A percentile compares a stretch with the other conserved stretches of the same genome.
Evolutionary conservation across 352 stramenopile genomes (phyloP).

Genomic region (Pythium biforme): DNA sequence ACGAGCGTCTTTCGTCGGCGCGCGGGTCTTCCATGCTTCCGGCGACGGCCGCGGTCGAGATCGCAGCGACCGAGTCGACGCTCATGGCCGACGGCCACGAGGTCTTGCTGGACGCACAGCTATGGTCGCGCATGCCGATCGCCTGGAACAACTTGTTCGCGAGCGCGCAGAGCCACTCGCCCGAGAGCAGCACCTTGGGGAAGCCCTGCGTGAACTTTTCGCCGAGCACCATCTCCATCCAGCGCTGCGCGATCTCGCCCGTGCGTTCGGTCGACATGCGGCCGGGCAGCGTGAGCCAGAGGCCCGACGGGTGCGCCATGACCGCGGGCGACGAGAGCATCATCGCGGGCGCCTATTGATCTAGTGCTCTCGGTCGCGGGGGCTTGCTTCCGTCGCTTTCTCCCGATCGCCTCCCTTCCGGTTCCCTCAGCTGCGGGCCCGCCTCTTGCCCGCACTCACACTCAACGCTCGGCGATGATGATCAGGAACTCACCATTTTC

Average conservation of each 20-base stretch:
- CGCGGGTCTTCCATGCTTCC: constrained; percentile 3
- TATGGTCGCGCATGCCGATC: constrained; percentile 67
- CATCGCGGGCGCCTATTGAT: constrained; percentile 17
- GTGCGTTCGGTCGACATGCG: constrained; percentile 33
- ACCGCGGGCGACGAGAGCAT: constrained; percentile 28
- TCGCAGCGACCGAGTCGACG: constrained; percentile 10
- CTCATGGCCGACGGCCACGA: constrained; percentile 26
- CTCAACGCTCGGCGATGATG: background rate
- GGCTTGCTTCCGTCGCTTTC: background rate
- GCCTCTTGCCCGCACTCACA: constrained; percentile 22
- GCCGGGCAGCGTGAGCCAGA: constrained; percentile 27
- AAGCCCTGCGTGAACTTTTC: constrained; percentile 65
- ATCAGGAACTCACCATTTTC: constrained; percentile 32
- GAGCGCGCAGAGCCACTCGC: constrained; percentile 61
- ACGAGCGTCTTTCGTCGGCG: constrained; percentile 15
- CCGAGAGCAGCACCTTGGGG: constrained; percentile 53
- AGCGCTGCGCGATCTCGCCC: constrained; percentile 74
- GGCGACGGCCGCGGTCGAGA: constrained; percentile 1
- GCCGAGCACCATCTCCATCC: constrained; percentile 88
- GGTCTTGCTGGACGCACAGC: constrained; percentile 23
- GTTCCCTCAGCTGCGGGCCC: constrained; percentile 5
- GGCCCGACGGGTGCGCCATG: constrained; percentile 25
- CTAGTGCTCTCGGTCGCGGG: background rate
- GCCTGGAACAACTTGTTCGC: constrained; percentile 74
- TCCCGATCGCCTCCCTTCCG: background rate